Evolutionary conservation across 1,284 basidiomycete genomes (phyloP), one percentile per base, ranked within the genome.

Genomic region (Malassezia yamatoensis): DNA sequence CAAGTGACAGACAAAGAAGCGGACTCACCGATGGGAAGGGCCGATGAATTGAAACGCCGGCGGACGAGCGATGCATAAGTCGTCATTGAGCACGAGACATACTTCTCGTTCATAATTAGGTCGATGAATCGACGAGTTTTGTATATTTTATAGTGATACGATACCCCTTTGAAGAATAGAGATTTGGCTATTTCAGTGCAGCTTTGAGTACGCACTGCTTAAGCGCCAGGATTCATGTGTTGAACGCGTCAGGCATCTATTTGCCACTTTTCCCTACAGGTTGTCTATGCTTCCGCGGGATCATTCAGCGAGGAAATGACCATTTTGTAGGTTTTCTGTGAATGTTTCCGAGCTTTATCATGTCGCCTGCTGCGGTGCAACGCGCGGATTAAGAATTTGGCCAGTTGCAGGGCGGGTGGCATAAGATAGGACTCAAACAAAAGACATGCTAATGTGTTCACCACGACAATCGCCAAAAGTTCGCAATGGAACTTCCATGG

Each of bases 361-460:
- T 58, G 50, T n/a, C 41, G 38, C 11, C 37, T 37, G 7, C 50
- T 40, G 24, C 50, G 55, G 21, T 49, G 46, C n/a, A 24, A 7
- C 6, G 48, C 21, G 21, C 44, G 54, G 36, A 34, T 39, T 32
- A 57, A 16, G 16, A 42, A 48, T 40, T 58, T 58, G 32, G 52
- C 33, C 9, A 43, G 3, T 1, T 53, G 50, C 2, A 58, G 46
- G 18, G 45, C 36, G 3, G 55, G 55, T 13, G 20, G 12, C 50
- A 39, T 53, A 9, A 63, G 21, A 49, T 61, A 53, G n/a, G 61
- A 54, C 74, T 98, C 93, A 67, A 86, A 94, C 0, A 78, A 79
- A 72, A 89, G 79, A 34, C 87, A 90, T 15, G 83, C 65, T 1
- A 78, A 77, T 21, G 89, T 81, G 77, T 98, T 96, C 52, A 83